Conservation (phyloP, 2,329 filamentous ascomycete species). For the Ophiostoma triangulosporum region DNA sequence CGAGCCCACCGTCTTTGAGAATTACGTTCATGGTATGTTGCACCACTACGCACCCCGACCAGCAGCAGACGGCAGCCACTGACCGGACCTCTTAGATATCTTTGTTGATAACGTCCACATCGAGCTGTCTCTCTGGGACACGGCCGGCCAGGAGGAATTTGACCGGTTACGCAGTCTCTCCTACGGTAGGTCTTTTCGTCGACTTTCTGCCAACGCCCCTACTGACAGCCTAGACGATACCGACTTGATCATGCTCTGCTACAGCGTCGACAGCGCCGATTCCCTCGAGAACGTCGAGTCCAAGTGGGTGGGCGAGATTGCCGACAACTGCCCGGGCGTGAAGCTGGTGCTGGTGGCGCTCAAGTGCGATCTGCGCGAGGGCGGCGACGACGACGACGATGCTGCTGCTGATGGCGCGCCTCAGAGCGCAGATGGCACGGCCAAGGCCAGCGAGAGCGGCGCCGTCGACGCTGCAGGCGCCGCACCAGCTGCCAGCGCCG, state of each 20-base stretch:
- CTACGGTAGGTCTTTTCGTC: conserved; percentile 45
- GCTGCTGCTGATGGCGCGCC: conserved; percentile 29
- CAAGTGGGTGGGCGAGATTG: conserved; percentile 97
- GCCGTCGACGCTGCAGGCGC: conserved; percentile 25
- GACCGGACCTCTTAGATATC: conserved; percentile 65
- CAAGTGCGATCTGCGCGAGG: conserved; percentile 90
- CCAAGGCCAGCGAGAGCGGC: conserved; percentile 38
- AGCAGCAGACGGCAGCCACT: conserved; percentile 4
- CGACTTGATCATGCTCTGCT: conserved; percentile 97
- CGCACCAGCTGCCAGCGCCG: conserved; percentile 14
- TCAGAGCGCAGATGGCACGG: background rate
- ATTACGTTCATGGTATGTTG: conserved; percentile 87
- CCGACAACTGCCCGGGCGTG: conserved; percentile 91
- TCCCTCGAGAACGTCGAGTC: conserved; percentile 97
- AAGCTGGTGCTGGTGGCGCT: conserved; percentile 90
- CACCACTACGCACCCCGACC: background rate
- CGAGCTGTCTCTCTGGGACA: conserved; percentile 96
- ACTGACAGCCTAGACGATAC: conserved; percentile 50
- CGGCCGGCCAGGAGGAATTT: conserved; percentile 97
- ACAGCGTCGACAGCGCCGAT: conserved; percentile 90
- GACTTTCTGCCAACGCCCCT: background rate
- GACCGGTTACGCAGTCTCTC: conserved; percentile 89
- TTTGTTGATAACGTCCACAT: conserved; percentile 97
- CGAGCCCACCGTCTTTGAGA: conserved; percentile 96
- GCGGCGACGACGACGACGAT: conserved; percentile 52